phyloP scores from a whole-genome alignment of 495 filamentous ascomycete species.

The Xylaria scruposa region DNA sequence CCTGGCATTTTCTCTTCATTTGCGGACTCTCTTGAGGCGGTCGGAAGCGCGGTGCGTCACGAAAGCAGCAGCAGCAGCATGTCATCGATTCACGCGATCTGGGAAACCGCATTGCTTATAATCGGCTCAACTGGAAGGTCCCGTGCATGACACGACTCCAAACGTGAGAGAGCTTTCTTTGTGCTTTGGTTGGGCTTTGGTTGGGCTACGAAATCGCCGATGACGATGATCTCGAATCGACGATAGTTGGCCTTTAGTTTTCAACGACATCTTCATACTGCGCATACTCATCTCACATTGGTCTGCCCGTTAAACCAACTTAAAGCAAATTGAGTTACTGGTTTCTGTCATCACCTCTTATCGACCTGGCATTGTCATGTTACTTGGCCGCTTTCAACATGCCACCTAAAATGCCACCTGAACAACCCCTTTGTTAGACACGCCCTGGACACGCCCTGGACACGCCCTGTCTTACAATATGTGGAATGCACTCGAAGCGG shows the following conservation, averaged over 20 bases:
- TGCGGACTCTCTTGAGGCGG: background rate
- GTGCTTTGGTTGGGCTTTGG: background rate
- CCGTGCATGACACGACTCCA: background rate
- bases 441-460: too few relatives aligned
- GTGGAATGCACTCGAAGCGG: background rate
- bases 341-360: background rate
- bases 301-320: background rate
- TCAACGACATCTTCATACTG: background rate
- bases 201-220: background rate
- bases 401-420: background rate
- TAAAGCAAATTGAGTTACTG: background rate
- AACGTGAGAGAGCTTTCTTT: background rate
- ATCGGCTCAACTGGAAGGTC: background rate
- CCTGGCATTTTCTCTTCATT: background rate
- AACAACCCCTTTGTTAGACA: conserved; percentile 15
- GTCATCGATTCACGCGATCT: background rate
- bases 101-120: background rate
- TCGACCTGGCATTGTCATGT: background rate
- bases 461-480: conserved; percentile 13
- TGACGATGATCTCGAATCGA: background rate
- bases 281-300: background rate
- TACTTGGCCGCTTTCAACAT: background rate
- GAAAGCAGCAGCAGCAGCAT: background rate
- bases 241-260: background rate
- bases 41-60: background rate